phyloP scores from a whole-genome alignment of 2,329 filamentous ascomycete genomes.

The Tolypocladium tropicale region DNA sequence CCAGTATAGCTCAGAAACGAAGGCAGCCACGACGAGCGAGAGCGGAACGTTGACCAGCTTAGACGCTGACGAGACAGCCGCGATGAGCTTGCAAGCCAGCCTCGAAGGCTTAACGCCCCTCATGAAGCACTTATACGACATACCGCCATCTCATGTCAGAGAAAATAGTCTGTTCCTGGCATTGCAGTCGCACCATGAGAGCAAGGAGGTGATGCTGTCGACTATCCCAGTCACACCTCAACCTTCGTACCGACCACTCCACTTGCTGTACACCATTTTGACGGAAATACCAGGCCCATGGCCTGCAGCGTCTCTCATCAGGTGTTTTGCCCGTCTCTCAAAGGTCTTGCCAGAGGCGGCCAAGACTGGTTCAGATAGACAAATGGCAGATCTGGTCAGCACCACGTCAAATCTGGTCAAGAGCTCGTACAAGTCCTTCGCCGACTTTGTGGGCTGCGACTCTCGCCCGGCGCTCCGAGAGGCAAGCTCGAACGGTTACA shows the following conservation, averaged over 20 bases:
- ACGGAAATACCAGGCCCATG: conserved; percentile 15
- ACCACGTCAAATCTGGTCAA: conserved; percentile 15
- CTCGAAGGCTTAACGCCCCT: conserved; percentile 5
- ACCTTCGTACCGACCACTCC: conserved; percentile 13
- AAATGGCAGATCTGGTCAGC: conserved; percentile 8
- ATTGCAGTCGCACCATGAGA: conserved; percentile 2
- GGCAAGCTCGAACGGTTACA: conserved; percentile 12
- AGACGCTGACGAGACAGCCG: not conserved
- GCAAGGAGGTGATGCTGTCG: conserved; percentile 11
- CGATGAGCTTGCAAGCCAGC: conserved; percentile 5
- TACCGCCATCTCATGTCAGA: conserved; percentile 8
- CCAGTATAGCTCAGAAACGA: not conserved
- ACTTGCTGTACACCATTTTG: conserved; percentile 14
- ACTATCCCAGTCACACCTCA: conserved; percentile 10
- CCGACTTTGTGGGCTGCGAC: conserved; percentile 20
- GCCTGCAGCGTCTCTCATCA: conserved; percentile 18
- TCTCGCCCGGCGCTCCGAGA: conserved; percentile 17
- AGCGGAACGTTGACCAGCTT: not conserved
- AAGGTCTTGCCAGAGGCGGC: conserved; percentile 24
- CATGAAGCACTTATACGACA: conserved; percentile 9
- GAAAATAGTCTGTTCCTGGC: conserved; percentile 5
- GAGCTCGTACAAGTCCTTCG: conserved; percentile 25
- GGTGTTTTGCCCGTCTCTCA: conserved; percentile 23
- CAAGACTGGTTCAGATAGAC: conserved; percentile 14
- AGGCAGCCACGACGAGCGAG: not conserved